These are phyloP conservation scores for Solanum aculeatissimum DNA, from an alignment of 305 asterid genomes.

Conservation along the genomic window DNA sequence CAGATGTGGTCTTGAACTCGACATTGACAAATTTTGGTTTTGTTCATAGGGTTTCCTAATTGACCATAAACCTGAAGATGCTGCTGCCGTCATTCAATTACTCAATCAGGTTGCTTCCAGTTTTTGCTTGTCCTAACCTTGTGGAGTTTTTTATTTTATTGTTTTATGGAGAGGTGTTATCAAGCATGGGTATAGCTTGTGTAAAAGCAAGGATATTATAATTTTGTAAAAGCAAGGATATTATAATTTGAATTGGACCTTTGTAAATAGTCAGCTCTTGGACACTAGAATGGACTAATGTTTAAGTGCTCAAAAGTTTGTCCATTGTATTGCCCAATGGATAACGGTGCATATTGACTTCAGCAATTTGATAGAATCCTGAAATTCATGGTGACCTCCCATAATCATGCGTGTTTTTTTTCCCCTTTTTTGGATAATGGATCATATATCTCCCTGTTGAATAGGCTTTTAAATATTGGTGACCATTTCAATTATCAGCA, in stretches of 20 bases:
- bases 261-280: background rate
- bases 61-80: constrained; percentile 58
- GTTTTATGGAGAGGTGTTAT: background rate
- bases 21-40: background rate
- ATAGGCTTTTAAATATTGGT: background rate
- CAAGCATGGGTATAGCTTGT: background rate
- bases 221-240: background rate
- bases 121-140: background rate
- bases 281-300: background rate
- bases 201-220: background rate
- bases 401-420: background rate
- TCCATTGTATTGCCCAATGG: background rate
- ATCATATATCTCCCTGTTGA: background rate
- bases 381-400: background rate
- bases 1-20: background rate
- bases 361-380: background rate
- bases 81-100: constrained; percentile 65
- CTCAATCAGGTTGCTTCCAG: constrained; percentile 47
- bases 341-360: background rate
- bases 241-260: background rate
- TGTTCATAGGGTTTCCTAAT: constrained; percentile 66
- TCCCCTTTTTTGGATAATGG: background rate
- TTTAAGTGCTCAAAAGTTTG: background rate
- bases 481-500: background rate
- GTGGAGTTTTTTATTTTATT: background rate